phyloP scores from a whole-genome alignment of 257 asterid species.

The Solanum megistacrolobum region DNA sequence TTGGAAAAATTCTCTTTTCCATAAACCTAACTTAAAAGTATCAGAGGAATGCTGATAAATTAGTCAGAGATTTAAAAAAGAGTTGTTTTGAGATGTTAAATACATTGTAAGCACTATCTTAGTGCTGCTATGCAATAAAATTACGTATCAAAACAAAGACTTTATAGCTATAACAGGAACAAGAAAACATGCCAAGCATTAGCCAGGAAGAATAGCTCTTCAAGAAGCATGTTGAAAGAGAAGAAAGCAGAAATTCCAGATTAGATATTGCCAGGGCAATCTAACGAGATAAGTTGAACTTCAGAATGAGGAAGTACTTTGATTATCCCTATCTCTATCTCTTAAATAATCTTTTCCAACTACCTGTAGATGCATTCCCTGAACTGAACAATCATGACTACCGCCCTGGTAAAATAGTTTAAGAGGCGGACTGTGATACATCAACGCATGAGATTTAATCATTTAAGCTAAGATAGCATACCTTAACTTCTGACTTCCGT shows the following conservation, averaged over 20 bases:
- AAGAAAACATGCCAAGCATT: neutral
- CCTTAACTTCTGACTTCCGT: slow-evolving; percentile 96
- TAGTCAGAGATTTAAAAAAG: neutral
- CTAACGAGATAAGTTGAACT: neutral
- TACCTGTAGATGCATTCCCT: neutral
- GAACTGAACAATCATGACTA: neutral
- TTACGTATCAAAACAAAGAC: neutral
- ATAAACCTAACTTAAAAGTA: neutral
- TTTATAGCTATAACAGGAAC: neutral
- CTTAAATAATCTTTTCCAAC: neutral
- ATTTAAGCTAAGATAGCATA: slow-evolving; percentile 18
- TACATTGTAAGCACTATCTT: neutral
- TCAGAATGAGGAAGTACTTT: neutral
- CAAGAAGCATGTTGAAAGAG: neutral
- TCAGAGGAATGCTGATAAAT: neutral
- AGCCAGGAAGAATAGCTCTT: neutral
- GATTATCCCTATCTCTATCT: neutral
- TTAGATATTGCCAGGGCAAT: neutral
- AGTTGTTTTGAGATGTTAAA: neutral
- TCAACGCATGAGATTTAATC: neutral
- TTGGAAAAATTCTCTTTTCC: neutral
- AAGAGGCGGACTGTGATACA: neutral
- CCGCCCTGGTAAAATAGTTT: neutral
- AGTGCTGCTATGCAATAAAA: neutral
- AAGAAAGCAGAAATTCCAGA: neutral